These are phyloP conservation scores for Polyporus arcularius DNA, from an alignment of 768 basidiomycete genomes.

Conservation along the genomic window DNA sequence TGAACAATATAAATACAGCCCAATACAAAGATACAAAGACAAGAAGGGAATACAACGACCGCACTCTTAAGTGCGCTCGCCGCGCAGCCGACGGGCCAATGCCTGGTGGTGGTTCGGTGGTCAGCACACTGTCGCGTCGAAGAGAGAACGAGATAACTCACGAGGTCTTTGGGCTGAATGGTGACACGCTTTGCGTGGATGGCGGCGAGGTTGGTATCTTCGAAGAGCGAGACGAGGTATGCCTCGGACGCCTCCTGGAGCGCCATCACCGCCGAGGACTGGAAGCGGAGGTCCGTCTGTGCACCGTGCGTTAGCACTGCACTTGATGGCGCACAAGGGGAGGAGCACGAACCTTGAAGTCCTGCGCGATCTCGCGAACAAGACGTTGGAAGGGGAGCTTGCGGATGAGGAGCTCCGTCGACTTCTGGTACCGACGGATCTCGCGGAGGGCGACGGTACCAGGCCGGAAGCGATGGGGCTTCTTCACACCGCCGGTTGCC, in stretches of 20 bases:
- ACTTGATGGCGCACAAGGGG: not conserved
- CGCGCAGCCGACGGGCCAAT: slow-evolving; percentile 49
- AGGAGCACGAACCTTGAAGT: slow-evolving; percentile 50
- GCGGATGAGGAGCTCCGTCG: slow-evolving; percentile 41
- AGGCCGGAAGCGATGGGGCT: slow-evolving; percentile 44
- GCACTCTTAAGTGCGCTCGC: slow-evolving; percentile 41
- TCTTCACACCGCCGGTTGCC: slow-evolving; percentile 68
- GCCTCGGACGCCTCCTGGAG: slow-evolving; percentile 61
- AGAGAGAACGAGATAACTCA: not conserved
- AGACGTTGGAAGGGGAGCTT: slow-evolving; percentile 69
- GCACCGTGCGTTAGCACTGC: not conserved
- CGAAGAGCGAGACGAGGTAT: slow-evolving; percentile 42
- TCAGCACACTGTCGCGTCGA: not conserved
- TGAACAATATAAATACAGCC: slow-evolving; percentile 24
- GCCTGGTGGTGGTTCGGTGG: slow-evolving; percentile 22
- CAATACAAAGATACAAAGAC: slow-evolving; percentile 18
- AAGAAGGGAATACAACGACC: slow-evolving; percentile 4
- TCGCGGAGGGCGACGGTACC: slow-evolving; percentile 41
- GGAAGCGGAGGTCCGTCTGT: slow-evolving; percentile 61
- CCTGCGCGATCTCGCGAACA: slow-evolving; percentile 65
- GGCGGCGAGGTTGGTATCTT: slow-evolving; percentile 53
- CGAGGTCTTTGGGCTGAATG: slow-evolving; percentile 57
- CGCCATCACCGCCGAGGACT: slow-evolving; percentile 65
- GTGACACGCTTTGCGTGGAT: slow-evolving; percentile 55
- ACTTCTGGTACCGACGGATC: slow-evolving; percentile 43